phyloP scores from a whole-genome alignment of 2,329 filamentous ascomycete genomes.

The Diaporthe capsici region DNA sequence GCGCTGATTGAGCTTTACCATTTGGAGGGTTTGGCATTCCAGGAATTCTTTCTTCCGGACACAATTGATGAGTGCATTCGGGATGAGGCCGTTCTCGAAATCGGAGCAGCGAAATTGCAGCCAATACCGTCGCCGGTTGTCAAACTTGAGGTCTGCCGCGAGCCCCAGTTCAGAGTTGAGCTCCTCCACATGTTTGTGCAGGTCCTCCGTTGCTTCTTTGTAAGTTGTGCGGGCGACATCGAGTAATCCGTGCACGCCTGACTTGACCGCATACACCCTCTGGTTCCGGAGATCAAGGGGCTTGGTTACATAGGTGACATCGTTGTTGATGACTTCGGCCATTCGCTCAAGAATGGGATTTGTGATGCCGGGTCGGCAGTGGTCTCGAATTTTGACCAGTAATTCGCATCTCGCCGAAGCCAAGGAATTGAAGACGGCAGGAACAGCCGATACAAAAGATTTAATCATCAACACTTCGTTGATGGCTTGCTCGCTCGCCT shows the following conservation, averaged over 20 bases:
- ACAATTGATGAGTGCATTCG: constrained; percentile 82
- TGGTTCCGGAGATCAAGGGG: constrained; percentile 92
- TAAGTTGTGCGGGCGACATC: constrained; percentile 92
- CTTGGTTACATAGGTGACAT: constrained; percentile 82
- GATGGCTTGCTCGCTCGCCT: constrained; percentile 83
- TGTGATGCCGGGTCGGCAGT: constrained; percentile 76
- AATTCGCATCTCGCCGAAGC: constrained; percentile 74
- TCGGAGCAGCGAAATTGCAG: constrained; percentile 75
- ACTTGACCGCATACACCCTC: constrained; percentile 64
- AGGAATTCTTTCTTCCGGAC: constrained; percentile 80
- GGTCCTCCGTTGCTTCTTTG: constrained; percentile 87
- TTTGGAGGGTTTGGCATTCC: constrained; percentile 88
- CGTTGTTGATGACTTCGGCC: constrained; percentile 79
- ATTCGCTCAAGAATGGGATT: constrained; percentile 75
- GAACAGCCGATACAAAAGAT: constrained; percentile 79
- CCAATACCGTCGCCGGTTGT: constrained; percentile 84
- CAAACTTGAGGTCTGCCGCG: constrained; percentile 78
- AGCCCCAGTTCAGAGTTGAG: constrained; percentile 77
- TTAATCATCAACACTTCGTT: constrained; percentile 92
- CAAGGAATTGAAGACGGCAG: constrained; percentile 77
- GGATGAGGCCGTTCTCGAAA: constrained; percentile 71
- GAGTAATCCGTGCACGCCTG: constrained; percentile 86
- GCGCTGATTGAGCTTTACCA: constrained; percentile 85
- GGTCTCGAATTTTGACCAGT: constrained; percentile 75
- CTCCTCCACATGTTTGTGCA: constrained; percentile 64